Evolutionary conservation across 306 rosid species (phyloP), one percentile per base, ranked within the genome.

Genomic region (Arachis hypogaea): DNA sequence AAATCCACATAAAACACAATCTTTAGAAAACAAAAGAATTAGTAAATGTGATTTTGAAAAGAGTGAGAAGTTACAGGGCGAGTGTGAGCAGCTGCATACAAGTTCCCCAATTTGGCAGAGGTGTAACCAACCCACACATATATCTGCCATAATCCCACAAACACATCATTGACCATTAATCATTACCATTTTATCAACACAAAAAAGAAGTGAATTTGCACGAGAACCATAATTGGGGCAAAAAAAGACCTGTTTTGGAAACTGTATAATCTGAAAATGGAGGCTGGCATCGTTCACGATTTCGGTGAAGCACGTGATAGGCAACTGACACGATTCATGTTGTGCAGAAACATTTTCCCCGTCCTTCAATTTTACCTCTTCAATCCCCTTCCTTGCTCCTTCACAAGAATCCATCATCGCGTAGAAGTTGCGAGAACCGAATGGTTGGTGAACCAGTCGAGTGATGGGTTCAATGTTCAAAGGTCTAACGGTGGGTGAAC

Each of bases 1-100:
- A 4, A 10, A 66, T 66, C 11, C 58, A 8, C 16, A 55, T 30
- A 54, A 42, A 16, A 64, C 16, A 60, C 42, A 65, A 59, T 36
- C 18, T 59, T 50, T 12, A 5, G 8, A 44, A 33, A 45, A 61
- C 2, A 73, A 7, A 68, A 38, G 5, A 52, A 52, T 7, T 9
- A 60, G 30, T 33, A 6, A 11, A 4, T 3, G 12, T 59, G 12
- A 59, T 11, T n/a, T 22, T 5, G 7, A 11, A 33, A 33, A 46
- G 14, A 82, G 55, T 57, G 78, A 89, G 80, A 5, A 5, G 7
- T 43, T 72, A 89, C 98, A 16, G 97, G 95, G 6, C 91, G 79
- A 51, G 90, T 88, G 11, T 90, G 82, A 66, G 97, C 96, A 18
- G 97, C 96, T 50, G 93, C 99, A 78, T 92, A 92, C 77, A 94